A percentile compares a stretch with the other conserved stretches of the same genome.
Evolutionary conservation across 306 rosid genomes (phyloP).

Genomic region (Betula pendula): DNA sequence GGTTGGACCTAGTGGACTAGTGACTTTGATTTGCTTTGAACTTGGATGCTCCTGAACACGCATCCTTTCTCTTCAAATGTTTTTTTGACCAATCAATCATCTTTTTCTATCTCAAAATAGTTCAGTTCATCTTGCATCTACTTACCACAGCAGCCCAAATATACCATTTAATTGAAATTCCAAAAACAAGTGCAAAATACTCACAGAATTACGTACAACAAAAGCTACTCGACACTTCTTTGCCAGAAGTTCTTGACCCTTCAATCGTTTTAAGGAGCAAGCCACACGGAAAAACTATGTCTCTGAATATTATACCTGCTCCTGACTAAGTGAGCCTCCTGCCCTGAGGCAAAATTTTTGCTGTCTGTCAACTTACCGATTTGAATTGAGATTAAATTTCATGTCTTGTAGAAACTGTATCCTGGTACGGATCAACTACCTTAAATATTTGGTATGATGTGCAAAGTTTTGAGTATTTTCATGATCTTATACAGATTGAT

Average conservation of each 20-base stretch:
- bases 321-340: neutral
- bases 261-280: neutral
- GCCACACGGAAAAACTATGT: neutral
- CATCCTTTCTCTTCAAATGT: neutral
- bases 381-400: neutral
- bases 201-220: neutral
- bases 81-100: neutral
- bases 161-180: neutral
- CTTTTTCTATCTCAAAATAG: neutral
- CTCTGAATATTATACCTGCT: neutral
- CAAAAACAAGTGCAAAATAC: neutral
- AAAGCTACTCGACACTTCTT: neutral
- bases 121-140: neutral
- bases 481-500: conserved; percentile 57
- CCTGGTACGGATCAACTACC: conserved; percentile 8
- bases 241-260: neutral
- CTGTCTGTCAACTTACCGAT: neutral
- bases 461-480: conserved; percentile 7
- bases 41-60: neutral
- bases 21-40: neutral
- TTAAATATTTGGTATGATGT: neutral
- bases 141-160: neutral
- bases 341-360: neutral
- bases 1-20: neutral
- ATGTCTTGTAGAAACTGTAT: neutral